Conservation (phyloP, 1,139 yeast genomes). For the Pneumocystis jirovecii region DNA sequence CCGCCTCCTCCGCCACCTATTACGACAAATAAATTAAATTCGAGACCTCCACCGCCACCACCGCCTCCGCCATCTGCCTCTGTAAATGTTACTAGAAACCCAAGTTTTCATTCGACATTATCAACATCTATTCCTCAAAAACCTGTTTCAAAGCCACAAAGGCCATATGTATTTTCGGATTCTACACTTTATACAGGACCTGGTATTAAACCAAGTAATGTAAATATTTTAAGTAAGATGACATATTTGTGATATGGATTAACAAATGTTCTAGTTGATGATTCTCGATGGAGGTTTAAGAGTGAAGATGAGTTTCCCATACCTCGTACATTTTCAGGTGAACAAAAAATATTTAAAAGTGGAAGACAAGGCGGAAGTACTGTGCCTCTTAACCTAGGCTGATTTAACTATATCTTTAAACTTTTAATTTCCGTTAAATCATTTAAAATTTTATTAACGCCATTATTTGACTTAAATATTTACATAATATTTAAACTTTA, state of each 20-base stretch:
- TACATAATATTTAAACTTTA: not conserved
- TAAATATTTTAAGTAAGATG: not conserved
- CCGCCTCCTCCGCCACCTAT: conserved; percentile 1
- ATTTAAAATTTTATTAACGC: not conserved
- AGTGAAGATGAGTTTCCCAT: conserved; percentile 61
- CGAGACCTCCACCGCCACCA: conserved; percentile 12
- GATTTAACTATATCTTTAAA: conserved; percentile 19
- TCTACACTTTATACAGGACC: not conserved
- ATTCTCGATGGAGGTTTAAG: conserved; percentile 55
- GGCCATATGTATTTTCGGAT: not conserved
- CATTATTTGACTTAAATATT: not conserved
- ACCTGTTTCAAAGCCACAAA: not conserved
- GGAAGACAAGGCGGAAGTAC: conserved; percentile 70
- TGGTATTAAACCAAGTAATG: not conserved
- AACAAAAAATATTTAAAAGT: conserved; percentile 72
- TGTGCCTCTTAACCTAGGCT: conserved; percentile 61
- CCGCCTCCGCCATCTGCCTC: conserved; percentile 11
- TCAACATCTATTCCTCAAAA: conserved; percentile 1
- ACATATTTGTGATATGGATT: conserved; percentile 2
- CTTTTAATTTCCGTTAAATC: not conserved
- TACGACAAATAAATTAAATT: not conserved
- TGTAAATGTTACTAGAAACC: not conserved
- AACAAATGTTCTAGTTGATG: conserved; percentile 38
- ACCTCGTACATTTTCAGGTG: conserved; percentile 62
- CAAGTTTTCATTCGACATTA: not conserved